Percentiles rank a stretch among this genome's conserved stretches.
Conservation (phyloP, 2,329 filamentous ascomycete genomes). For the Lachnellula occidentalis region DNA sequence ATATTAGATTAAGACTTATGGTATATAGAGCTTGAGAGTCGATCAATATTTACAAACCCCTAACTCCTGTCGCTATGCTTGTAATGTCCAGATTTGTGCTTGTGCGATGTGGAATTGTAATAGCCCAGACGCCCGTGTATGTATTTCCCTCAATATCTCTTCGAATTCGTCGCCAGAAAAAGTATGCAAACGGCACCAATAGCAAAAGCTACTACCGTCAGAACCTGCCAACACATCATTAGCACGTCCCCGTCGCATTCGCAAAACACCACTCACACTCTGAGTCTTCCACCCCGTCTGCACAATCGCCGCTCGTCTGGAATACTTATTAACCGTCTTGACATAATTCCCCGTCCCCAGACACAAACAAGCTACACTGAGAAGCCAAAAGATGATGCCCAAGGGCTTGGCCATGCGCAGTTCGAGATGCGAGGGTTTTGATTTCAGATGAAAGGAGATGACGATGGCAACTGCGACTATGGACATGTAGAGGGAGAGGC, state of each 20-base stretch:
- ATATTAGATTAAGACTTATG: neutral
- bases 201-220: slow-evolving; percentile 53
- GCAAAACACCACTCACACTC: slow-evolving; percentile 43
- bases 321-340: slow-evolving; percentile 74
- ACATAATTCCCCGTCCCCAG: slow-evolving; percentile 85
- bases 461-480: slow-evolving; percentile 87
- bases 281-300: slow-evolving; percentile 95
- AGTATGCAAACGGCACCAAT: slow-evolving; percentile 64
- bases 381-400: slow-evolving; percentile 80
- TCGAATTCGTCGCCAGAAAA: slow-evolving; percentile 44
- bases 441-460: slow-evolving; percentile 85
- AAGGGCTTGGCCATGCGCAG: slow-evolving; percentile 74
- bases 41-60: neutral
- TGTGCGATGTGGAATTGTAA: neutral
- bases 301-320: slow-evolving; percentile 71
- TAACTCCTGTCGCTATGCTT: slow-evolving; percentile 7
- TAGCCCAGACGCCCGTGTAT: neutral
- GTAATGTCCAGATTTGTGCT: neutral
- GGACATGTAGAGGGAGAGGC: slow-evolving; percentile 69
- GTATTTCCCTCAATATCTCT: slow-evolving; percentile 18
- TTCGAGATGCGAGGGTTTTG: slow-evolving; percentile 64
- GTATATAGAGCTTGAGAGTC: neutral
- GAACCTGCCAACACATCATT: slow-evolving; percentile 40
- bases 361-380: slow-evolving; percentile 70
- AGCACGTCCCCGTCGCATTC: neutral